Evolutionary conservation across 352 stramenopile genomes (phyloP).

Genomic region (Phytopythium litorale): DNA sequence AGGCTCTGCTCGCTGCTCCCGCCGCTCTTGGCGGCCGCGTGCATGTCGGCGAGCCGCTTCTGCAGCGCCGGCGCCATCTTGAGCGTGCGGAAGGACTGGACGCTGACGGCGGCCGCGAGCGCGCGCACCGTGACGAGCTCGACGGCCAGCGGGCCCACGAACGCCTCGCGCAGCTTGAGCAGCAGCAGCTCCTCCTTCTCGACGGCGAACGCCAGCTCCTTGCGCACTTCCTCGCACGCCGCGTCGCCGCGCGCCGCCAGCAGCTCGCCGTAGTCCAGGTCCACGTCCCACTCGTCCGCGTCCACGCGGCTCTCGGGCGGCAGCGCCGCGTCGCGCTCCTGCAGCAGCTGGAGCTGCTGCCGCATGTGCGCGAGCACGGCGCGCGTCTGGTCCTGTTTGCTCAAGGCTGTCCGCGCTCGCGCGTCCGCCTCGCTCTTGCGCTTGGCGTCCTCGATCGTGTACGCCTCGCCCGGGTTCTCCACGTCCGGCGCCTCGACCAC

Average conservation of each 20-base stretch:
- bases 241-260: conserved; percentile 60
- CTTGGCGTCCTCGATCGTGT: conserved; percentile 92
- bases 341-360: conserved; percentile 66
- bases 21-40: conserved; percentile 28
- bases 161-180: conserved; percentile 81
- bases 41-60: conserved; percentile 67
- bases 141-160: conserved; percentile 66
- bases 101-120: conserved; percentile 58
- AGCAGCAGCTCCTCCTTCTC: conserved; percentile 82
- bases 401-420: conserved; percentile 39
- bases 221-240: conserved; percentile 85
- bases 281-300: conserved; percentile 81
- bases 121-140: conserved; percentile 70
- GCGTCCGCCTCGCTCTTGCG: conserved; percentile 89
- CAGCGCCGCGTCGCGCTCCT: conserved; percentile 52
- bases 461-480: conserved; percentile 62
- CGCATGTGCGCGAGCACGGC: conserved; percentile 83
- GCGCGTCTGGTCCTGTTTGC: conserved; percentile 88
- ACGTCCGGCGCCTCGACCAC: conserved; percentile 68
- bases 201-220: conserved; percentile 75
- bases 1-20: background rate
- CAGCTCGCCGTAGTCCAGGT: conserved; percentile 82
- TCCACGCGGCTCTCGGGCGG: conserved; percentile 54
- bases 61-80: conserved; percentile 66
- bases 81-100: conserved; percentile 80